phyloP scores from a whole-genome alignment of 768 basidiomycete genomes.

The Boletus sp. region DNA sequence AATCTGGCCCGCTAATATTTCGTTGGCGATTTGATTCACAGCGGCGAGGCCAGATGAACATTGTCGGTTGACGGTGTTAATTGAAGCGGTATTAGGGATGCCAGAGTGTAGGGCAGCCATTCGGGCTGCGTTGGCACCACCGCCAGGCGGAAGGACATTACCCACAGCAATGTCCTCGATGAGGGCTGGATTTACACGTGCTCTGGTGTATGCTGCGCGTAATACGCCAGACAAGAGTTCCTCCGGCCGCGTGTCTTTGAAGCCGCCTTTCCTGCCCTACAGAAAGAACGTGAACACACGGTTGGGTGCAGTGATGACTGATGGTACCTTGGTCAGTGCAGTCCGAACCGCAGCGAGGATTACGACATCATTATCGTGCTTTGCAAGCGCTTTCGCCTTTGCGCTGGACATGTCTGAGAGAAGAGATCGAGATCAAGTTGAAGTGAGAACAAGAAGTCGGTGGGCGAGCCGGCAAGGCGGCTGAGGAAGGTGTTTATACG shows the following conservation, averaged over 20 bases:
- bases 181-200: constrained; percentile 72
- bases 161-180: constrained; percentile 86
- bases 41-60: constrained; percentile 87
- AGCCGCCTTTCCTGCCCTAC: constrained; percentile 81
- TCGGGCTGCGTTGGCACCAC: constrained; percentile 78
- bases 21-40: constrained; percentile 77
- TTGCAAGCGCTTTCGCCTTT: constrained; percentile 62
- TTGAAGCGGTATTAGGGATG: constrained; percentile 68
- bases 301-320: not conserved
- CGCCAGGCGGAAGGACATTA: constrained; percentile 84
- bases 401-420: constrained; percentile 30
- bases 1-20: constrained; percentile 77
- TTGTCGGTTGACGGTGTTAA: constrained; percentile 88
- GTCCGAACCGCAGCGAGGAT: constrained; percentile 87
- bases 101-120: constrained; percentile 88
- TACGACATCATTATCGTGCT: constrained; percentile 85
- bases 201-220: constrained; percentile 65
- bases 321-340: constrained; percentile 80
- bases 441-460: not conserved
- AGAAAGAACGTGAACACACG: constrained; percentile 6
- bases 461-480: not conserved
- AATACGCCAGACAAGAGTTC: constrained; percentile 77
- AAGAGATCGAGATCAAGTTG: not conserved
- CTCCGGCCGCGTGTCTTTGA: constrained; percentile 87
- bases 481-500: constrained; percentile 15